Conservation (phyloP, 768 basidiomycete species). For the Tricholoma matsutake region DNA sequence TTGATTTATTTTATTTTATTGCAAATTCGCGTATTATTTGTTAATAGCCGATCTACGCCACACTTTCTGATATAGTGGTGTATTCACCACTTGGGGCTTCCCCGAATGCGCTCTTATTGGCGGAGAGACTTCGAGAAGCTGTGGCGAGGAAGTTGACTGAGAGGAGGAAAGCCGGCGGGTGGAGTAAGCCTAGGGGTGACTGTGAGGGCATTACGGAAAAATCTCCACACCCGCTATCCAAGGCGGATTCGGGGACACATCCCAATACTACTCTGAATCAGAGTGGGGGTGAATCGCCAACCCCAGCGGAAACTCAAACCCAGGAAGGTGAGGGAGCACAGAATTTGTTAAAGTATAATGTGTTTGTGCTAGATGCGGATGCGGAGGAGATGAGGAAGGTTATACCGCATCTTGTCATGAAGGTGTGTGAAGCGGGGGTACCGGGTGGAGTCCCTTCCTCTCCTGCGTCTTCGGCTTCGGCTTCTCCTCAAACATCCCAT, state of each 20-base stretch:
- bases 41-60: conserved; percentile 73
- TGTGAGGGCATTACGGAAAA: not conserved
- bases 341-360: conserved; percentile 59
- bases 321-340: conserved; percentile 3
- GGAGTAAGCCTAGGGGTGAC: not conserved
- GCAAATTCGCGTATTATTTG: no score
- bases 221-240: not conserved
- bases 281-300: not conserved
- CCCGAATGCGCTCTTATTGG: conserved; percentile 55
- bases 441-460: conserved; percentile 22
- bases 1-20: no score
- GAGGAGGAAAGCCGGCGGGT: conserved; percentile 19
- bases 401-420: conserved; percentile 52
- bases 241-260: not conserved
- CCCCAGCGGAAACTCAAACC: no score
- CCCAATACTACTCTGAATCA: not conserved
- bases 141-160: conserved; percentile 56
- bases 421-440: conserved; percentile 39
- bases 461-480: not conserved
- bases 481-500: no score
- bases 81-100: conserved; percentile 74
- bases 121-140: conserved; percentile 63
- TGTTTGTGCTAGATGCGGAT: conserved; percentile 68
- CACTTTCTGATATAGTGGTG: conserved; percentile 86
- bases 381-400: conserved; percentile 22